Conservation (phyloP, 257 asterid species). For the Orobanche coerulescens region DNA sequence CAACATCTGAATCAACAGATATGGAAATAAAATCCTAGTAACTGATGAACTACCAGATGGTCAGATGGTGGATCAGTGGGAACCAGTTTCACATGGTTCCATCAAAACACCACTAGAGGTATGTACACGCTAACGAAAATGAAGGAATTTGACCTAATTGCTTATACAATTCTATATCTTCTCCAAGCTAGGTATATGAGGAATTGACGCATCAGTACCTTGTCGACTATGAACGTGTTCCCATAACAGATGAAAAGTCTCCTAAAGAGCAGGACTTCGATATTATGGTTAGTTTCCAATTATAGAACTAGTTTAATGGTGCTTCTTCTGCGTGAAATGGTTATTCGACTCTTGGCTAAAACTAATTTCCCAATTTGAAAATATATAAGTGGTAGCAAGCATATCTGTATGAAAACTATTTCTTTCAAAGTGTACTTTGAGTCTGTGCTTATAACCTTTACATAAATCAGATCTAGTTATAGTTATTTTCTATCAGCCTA, state of each 20-base stretch:
- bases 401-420: not conserved
- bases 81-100: conserved; percentile 72
- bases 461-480: not conserved
- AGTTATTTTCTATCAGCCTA: not conserved
- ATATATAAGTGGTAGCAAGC: not conserved
- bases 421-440: not conserved
- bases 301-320: conserved; percentile 17
- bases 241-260: conserved; percentile 90
- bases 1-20: conserved; percentile 49
- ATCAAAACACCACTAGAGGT: conserved; percentile 96
- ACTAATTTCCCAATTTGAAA: not conserved
- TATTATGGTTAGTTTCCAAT: conserved; percentile 56
- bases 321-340: not conserved
- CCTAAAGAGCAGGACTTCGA: conserved; percentile 98
- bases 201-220: conserved; percentile 70
- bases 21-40: conserved; percentile 93
- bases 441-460: not conserved
- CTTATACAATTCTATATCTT: conserved; percentile 25
- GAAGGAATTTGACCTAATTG: conserved; percentile 13
- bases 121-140: conserved; percentile 17
- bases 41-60: conserved; percentile 99
- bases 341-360: not conserved
- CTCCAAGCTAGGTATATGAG: conserved; percentile 71
- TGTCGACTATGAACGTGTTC: conserved; percentile 93
- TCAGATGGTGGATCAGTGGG: conserved; percentile 99